Percentiles rank a stretch among this genome's conserved stretches.
Evolutionary conservation across 169 alveolate species (phyloP).

Genomic region (Hammondia hammondi): DNA sequence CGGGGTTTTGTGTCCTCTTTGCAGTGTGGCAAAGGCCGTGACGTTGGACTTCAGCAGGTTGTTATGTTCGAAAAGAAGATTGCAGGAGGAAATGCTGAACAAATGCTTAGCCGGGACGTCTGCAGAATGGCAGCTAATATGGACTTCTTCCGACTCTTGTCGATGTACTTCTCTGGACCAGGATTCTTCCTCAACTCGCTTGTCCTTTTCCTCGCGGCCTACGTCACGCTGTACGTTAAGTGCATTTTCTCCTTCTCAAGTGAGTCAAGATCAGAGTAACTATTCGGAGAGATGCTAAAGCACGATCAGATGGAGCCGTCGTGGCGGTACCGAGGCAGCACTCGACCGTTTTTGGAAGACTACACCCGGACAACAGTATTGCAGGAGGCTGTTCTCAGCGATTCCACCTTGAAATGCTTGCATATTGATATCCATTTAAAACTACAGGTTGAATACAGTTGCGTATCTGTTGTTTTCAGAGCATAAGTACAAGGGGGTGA

Average conservation of each 20-base stretch:
- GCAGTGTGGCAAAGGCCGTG: slow-evolving; percentile 73
- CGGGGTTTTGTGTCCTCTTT: slow-evolving; percentile 1
- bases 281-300: too few relatives aligned
- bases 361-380: too few relatives aligned
- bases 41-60: slow-evolving; percentile 66
- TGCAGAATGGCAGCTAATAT: slow-evolving; percentile 57
- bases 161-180: slow-evolving; percentile 67
- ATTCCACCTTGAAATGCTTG: neutral
- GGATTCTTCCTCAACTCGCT: slow-evolving; percentile 63
- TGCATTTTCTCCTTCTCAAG: slow-evolving; percentile 59
- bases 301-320: neutral
- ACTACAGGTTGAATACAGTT: neutral
- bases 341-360: too few relatives aligned
- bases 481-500: slow-evolving; percentile 63
- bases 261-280: neutral
- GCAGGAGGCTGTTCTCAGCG: too few relatives aligned
- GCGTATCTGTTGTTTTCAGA: slow-evolving; percentile 37
- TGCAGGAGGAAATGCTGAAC: slow-evolving; percentile 71
- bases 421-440: too few relatives aligned
- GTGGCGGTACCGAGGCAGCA: too few relatives aligned
- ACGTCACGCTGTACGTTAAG: slow-evolving; percentile 63
- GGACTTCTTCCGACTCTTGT: slow-evolving; percentile 68
- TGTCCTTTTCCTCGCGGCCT: slow-evolving; percentile 62
- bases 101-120: slow-evolving; percentile 65
- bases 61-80: slow-evolving; percentile 68